Base-by-base conservation (phyloP, 768 basidiomycete genomes). In the Termitomyces sp. region DNA sequence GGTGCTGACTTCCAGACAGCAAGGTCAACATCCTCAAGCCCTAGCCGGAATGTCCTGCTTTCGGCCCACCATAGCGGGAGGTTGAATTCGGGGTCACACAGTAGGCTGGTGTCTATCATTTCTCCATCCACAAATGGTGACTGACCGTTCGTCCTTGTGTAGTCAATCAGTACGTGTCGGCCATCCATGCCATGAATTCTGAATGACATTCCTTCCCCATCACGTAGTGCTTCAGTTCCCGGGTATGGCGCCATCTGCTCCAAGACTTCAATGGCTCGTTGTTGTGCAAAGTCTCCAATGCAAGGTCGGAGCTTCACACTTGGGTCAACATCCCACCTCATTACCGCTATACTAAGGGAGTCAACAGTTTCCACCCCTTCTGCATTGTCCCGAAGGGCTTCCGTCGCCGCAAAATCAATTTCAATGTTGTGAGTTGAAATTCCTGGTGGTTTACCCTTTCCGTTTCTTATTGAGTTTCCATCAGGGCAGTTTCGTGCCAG, bases 381-480 rank as follows among this genome's bases (percentile, higher is more conserved):
- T 3, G 56, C 43, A 0, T 18, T 10, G 1, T 11, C 43, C 0
- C 32, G 43, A 1, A 52, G 22, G 4, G 3, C 16, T n/a, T 57
- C 49, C 24, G 8, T 48, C 9, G 28, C 14, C 20, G 1, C 20
- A 14, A 51, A 51, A 2, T 51, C 35, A 22, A 51, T 35, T 5
- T 28, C 49, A 24, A 51, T 22, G 8, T n/a, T 51, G 20, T 51
- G 49, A 8, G 13, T 51, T 0, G 66, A 64, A 3, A 72, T 28
- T 1, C 67, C 4, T 52, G 60, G 1, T 6, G 16, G 1, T 50
- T 51, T 0, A 69, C 64, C 1, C 53, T 22, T 1, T 64, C 68
- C 46, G 68, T 63, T 44, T 1, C 57, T 49, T 0, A 72, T 3
- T 9, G 46, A 18, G 16, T 30, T 47, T 8, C 46, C 46, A 0